Base-by-base conservation (phyloP, 2,329 filamentous ascomycete genomes). In the Alternaria burnsii region DNA sequence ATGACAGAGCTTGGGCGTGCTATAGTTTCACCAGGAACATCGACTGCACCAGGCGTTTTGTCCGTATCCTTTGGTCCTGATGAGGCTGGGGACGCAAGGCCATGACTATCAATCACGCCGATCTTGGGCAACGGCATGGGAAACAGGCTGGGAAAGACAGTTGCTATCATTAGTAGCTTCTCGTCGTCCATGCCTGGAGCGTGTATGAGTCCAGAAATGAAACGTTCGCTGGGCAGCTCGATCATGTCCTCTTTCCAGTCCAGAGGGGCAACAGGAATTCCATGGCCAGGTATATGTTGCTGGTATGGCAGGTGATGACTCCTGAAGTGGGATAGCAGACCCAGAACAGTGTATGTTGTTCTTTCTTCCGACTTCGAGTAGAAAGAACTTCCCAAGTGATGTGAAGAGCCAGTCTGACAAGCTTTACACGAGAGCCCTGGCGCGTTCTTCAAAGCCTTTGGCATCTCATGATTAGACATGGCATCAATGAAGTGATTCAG, bases 171-270 rank as follows among this genome's bases (percentile, higher is more conserved):
- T 36, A 78, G 79, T 11, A 86, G 75, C 71, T 87, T 88, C 46
- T 82, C 76, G 41, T 85, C 82, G 68, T 87, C 83, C 82, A 88
- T 87, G 12, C 86, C 86, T 9, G 80, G 82, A 34, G 83, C 81
- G 58, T 82, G 79, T 18, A 84, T 78, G 24, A 88, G 75, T 24
- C 81, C 80, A 22, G 76, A 77, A 42, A 88, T 81, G 55, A 82
- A 76, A 20, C 80, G 77, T 30, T 80, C 76, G 63, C 85, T 83
- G 1, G 87, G 87, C 43, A 89, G 77, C 64, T 86, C 82, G 53
- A 90, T 83, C 86, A 89, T 88, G 59, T 88, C 83, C 58, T 80
- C 81, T 60, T 83, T 85, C 87, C 87, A 89, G 68, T 89, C 84
- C 30, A 80, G 69, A 11, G 72, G 67, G 26, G 62, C 40, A 18